Evolutionary conservation across 306 rosid species (phyloP).

Genomic region (Heteromeles arbutifolia): DNA sequence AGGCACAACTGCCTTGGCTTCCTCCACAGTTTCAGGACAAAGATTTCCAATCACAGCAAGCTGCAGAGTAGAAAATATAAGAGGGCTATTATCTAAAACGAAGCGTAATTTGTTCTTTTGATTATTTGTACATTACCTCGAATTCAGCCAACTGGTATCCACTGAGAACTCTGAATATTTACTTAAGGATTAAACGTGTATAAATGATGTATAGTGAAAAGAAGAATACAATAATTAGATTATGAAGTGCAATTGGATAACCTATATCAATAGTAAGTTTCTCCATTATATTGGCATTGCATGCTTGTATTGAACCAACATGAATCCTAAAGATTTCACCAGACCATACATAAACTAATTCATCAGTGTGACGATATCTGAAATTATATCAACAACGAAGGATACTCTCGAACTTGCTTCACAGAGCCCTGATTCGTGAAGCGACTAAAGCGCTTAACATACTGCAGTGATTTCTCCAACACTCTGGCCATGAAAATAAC

Average conservation of each 20-base stretch:
- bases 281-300: background rate
- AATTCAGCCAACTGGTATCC: slow-evolving; percentile 23
- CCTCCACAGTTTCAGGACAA: slow-evolving; percentile 28
- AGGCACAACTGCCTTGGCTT: slow-evolving; percentile 17
- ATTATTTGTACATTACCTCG: slow-evolving; percentile 4
- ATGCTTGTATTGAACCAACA: background rate
- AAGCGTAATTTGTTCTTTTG: background rate
- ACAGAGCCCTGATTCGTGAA: slow-evolving; percentile 26
- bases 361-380: background rate
- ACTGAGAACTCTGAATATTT: slow-evolving; percentile 15
- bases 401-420: slow-evolving; percentile 32
- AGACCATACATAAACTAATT: background rate
- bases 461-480: slow-evolving; percentile 29
- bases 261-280: background rate
- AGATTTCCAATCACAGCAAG: slow-evolving; percentile 29
- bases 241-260: background rate
- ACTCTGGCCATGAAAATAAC: slow-evolving; percentile 11
- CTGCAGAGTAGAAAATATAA: background rate
- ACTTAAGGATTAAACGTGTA: background rate
- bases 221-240: background rate
- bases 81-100: background rate
- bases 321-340: background rate
- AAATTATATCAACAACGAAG: background rate
- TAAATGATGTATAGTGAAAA: background rate
- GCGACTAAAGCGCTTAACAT: slow-evolving; percentile 23